Conservation (phyloP, 345 rosid species). For the Aquilaria malaccensis region DNA sequence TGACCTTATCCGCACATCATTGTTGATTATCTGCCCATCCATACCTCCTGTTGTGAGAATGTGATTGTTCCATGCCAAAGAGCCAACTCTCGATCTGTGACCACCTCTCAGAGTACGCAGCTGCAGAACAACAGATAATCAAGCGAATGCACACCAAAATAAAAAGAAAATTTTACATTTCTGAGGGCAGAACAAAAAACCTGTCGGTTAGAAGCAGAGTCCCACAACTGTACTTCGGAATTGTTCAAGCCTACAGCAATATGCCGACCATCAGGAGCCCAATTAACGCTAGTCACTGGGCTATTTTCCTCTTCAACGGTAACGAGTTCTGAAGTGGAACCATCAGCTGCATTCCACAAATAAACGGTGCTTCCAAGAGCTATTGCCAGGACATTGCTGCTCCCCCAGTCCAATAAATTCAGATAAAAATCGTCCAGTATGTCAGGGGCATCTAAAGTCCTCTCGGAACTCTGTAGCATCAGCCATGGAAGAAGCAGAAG, state of each 20-base stretch:
- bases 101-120: conserved; percentile 34
- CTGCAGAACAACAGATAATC: conserved; percentile 8
- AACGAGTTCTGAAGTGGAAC: conserved; percentile 44
- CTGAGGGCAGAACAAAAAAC: conserved; percentile 2
- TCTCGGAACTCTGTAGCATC: conserved; percentile 33
- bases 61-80: conserved; percentile 49
- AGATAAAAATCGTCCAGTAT: conserved; percentile 42
- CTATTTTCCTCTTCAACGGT: conserved; percentile 35
- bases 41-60: conserved; percentile 44
- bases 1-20: conserved; percentile 39
- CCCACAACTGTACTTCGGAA: conserved; percentile 50
- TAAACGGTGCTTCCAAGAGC: conserved; percentile 33
- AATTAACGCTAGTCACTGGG: conserved; percentile 46
- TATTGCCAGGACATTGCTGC: conserved; percentile 35
- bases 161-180: too few relatives aligned
- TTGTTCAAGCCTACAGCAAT: conserved; percentile 46
- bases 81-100: conserved; percentile 34
- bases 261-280: conserved; percentile 46
- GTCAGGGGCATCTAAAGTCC: conserved; percentile 47
- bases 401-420: conserved; percentile 48
- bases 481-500: background rate
- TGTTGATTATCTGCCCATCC: conserved; percentile 40
- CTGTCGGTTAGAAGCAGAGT: conserved; percentile 27
- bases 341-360: conserved; percentile 43
- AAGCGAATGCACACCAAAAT: background rate